Evolutionary conservation across 768 basidiomycete genomes (phyloP).

Genomic region (Naganishia randhawae): DNA sequence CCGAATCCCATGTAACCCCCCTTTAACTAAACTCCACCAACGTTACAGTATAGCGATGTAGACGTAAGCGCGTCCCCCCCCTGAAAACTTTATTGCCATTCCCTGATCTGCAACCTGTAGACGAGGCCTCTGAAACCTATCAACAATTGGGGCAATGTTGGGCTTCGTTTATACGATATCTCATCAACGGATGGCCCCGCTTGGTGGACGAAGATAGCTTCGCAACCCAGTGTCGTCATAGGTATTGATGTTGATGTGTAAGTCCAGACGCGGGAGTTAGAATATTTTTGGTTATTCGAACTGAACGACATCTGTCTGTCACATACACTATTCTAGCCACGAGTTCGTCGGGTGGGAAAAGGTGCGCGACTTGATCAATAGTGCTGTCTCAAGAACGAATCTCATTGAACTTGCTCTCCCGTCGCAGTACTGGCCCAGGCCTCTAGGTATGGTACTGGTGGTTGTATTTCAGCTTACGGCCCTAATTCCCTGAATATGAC

Average conservation of each 20-base stretch:
- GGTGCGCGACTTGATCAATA: not conserved
- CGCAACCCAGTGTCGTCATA: slow-evolving; percentile 14
- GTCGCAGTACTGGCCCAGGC: slow-evolving; percentile 15
- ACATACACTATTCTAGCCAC: not conserved
- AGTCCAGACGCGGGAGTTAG: not conserved
- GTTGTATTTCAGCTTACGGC: not conserved
- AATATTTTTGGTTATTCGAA: not conserved
- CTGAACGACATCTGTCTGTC: not conserved
- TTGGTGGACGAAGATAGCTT: not conserved
- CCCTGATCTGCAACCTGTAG: not conserved
- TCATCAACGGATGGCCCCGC: slow-evolving; percentile 19
- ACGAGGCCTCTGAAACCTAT: slow-evolving; percentile 21
- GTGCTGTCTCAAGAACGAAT: not conserved
- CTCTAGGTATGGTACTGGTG: slow-evolving; percentile 1
- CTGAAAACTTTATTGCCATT: not conserved
- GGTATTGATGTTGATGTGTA: slow-evolving; percentile 24
- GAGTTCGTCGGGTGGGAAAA: slow-evolving; percentile 5
- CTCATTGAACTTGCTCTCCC: not conserved
- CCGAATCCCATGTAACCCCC: not conserved
- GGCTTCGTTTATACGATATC: not conserved
- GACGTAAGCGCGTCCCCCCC: slow-evolving; percentile 37
- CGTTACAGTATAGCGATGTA: slow-evolving; percentile 39
- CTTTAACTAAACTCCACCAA: not conserved
- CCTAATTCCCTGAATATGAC: not conserved
- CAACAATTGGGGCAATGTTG: slow-evolving; percentile 19